A percentile compares a stretch with the other conserved stretches of the same genome.
phyloP scores from a whole-genome alignment of 768 basidiomycete genomes.

The Psilocybe tampanensis region DNA sequence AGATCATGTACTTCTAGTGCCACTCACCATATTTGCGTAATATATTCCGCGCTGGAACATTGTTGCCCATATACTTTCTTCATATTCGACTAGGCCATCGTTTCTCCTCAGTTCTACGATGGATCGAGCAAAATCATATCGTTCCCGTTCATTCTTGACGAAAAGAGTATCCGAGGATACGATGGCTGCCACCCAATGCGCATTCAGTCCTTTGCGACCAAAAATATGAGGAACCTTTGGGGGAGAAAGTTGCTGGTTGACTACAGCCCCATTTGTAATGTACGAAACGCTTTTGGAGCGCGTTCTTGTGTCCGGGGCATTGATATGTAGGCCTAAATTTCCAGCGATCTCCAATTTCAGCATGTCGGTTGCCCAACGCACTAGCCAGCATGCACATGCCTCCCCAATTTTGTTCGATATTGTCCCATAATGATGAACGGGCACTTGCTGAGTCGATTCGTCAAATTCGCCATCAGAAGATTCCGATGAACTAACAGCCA shows the following conservation, averaged over 20 bases:
- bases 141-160: conserved; percentile 72
- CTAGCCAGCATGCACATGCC: conserved; percentile 84
- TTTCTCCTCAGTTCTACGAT: conserved; percentile 75
- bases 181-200: conserved; percentile 73
- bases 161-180: conserved; percentile 82
- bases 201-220: conserved; percentile 72
- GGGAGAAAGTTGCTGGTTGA: neutral
- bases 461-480: conserved; percentile 20
- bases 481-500: conserved; percentile 11
- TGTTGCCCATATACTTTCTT: conserved; percentile 69
- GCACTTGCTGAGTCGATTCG: conserved; percentile 11
- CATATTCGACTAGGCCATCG: conserved; percentile 52
- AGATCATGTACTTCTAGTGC: neutral
- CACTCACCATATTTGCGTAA: conserved; percentile 81
- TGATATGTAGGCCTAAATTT: neutral
- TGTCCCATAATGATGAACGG: conserved; percentile 77
- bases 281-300: conserved; percentile 21
- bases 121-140: conserved; percentile 77
- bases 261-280: conserved; percentile 4
- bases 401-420: conserved; percentile 92
- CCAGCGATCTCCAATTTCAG: conserved; percentile 54
- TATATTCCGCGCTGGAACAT: conserved; percentile 82
- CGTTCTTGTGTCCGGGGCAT: conserved; percentile 4
- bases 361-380: conserved; percentile 83
- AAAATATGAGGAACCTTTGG: conserved; percentile 58